Base-by-base conservation (phyloP, 768 basidiomycete genomes). In the Hygrocybe coccinea region DNA sequence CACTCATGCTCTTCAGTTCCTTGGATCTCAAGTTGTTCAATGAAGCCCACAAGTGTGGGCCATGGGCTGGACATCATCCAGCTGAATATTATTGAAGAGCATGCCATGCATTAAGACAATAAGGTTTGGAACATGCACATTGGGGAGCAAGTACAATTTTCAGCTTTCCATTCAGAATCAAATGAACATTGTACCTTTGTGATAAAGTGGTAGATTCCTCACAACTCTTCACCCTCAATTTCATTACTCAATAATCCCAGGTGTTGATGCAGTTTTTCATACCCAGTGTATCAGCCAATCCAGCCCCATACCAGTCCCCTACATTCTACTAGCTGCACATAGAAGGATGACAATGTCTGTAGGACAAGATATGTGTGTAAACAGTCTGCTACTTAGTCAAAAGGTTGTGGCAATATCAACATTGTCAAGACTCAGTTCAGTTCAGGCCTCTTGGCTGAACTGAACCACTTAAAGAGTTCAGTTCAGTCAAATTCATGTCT, bases 241-340 rank as follows among this genome's bases (percentile, higher is more conserved):
- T 95, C 93, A 22, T 89, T 79, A 62, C 88, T 88, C 43, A 99
- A n/a, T n/a, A n/a, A n/a, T n/a, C n/a, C n/a, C n/a, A n/a, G n/a
- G n/a, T 97, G 92, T 66, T 97, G 94, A 68, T 98, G 97, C 38
- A 99, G 72, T 65, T 95, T 86, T 97, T 97, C 4, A 86, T 85
- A n/a, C 94, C 95, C 1, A 97, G 97, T 46, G 87, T 89, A 62
- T 91, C 91, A 5, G 84, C 82, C 35, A 99, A 74, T 0, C 94
- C 95, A 36, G 82, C 78, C 15, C 82, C 86, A 68, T 95, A 99
- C 97, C 97, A 99, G 25, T 94, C 91, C 60, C 86, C n/a, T n/a
- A n/a, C n/a, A n/a, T n/a, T n/a, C n/a, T n/a, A n/a, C n/a, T n/a
- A n/a, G n/a, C n/a, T n/a, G n/a, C n/a, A n/a, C n/a, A n/a, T n/a